phyloP scores from a whole-genome alignment of 2,329 filamentous ascomycete genomes.

The Byssoonygena ceratinophila region DNA sequence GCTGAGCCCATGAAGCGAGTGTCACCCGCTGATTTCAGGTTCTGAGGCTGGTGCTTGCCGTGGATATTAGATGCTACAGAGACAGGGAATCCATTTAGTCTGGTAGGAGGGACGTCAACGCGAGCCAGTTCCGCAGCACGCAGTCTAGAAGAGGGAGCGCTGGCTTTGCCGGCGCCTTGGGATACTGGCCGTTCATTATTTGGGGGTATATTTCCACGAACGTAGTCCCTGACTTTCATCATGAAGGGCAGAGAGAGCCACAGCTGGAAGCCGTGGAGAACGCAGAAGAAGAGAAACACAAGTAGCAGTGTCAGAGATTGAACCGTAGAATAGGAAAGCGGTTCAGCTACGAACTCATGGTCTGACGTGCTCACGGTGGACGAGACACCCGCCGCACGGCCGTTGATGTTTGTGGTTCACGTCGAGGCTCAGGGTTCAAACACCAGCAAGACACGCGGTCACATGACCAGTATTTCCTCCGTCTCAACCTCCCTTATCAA shows the following conservation, averaged over 20 bases:
- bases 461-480: constrained; percentile 8
- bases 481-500: too few relatives aligned
- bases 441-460: constrained; percentile 4
- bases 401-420: background rate
- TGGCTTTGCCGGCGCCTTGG: constrained; percentile 24
- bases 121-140: constrained; percentile 28
- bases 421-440: background rate
- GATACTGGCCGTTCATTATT: constrained; percentile 16
- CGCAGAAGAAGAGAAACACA: background rate
- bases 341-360: background rate
- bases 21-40: background rate
- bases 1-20: background rate
- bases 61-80: background rate
- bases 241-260: background rate
- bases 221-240: constrained; percentile 36
- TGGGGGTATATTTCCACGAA: constrained; percentile 21
- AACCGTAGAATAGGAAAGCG: too few relatives aligned
- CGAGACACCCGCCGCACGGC: too few relatives aligned
- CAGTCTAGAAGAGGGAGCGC: constrained; percentile 20
- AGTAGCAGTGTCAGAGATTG: too few relatives aligned
- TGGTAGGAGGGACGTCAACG: constrained; percentile 26
- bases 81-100: constrained; percentile 17
- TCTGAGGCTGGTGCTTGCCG: background rate
- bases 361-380: background rate
- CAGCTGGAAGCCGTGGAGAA: background rate